Percentiles rank a stretch among this genome's conserved stretches.
Evolutionary conservation across 352 stramenopile species (phyloP).

Genomic region (Thalassiosira tumida): DNA sequence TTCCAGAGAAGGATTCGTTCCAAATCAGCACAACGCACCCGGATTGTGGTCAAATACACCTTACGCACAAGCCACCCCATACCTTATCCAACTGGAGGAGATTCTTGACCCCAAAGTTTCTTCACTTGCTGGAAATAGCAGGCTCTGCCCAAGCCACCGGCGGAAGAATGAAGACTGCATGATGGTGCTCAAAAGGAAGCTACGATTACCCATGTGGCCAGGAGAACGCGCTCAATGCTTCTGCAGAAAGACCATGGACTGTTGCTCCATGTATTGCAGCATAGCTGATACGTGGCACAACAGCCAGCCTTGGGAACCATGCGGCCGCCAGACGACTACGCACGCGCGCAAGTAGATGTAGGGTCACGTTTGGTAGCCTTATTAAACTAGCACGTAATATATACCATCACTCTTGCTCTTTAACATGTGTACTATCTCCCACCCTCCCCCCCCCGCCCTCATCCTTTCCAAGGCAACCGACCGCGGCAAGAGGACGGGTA

Average conservation of each 20-base stretch:
- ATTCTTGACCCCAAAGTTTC: slow-evolving; percentile 23
- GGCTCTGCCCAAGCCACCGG: neutral
- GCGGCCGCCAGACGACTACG: no score
- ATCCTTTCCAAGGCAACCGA: no score
- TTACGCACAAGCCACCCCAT: neutral
- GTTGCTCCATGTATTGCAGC: no score
- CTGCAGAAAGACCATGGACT: slow-evolving; percentile 43
- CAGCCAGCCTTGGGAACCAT: no score
- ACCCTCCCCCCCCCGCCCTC: no score
- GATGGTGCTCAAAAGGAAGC: slow-evolving; percentile 53
- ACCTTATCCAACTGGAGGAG: slow-evolving; percentile 49
- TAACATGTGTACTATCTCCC: no score
- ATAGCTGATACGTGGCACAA: no score
- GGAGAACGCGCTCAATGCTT: neutral
- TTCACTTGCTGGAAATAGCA: slow-evolving; percentile 31
- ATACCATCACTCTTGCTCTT: no score
- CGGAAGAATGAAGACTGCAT: slow-evolving; percentile 49
- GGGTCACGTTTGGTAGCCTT: no score
- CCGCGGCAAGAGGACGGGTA: no score
- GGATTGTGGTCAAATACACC: neutral
- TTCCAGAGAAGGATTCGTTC: neutral
- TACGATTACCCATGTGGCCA: slow-evolving; percentile 48
- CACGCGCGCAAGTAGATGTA: no score
- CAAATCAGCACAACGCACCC: neutral
- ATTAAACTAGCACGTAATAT: no score